Evolutionary conservation across 1,284 basidiomycete species (phyloP), one percentile per base, ranked within the genome.

Genomic region (Waitea zeae): DNA sequence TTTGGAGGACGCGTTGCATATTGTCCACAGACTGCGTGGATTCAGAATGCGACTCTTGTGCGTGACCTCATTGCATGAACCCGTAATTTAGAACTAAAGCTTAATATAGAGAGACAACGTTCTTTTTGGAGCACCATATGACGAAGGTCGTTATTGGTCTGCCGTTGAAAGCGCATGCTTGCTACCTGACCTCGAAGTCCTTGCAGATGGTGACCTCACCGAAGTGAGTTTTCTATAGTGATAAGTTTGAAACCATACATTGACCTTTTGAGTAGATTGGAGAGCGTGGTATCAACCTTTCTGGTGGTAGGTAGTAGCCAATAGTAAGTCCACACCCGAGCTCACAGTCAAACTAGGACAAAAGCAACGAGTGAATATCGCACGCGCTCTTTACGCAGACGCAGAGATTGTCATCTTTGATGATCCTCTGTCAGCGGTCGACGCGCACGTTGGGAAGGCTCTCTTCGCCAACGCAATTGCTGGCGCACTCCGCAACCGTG

Each of bases 21-120:
- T 34, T 68, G 65, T 35, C 55, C 62, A 14, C 72, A 76, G 46
- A 61, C 59, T 3, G 68, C 71, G 5, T 76, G 71, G 67, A 67
- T 72, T 40, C 62, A 81, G 50, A 46, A 45, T 34, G 6, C 14
- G 12, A 7, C 15, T 3, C 9, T 14, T 13, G n/a, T n/a, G n/a
- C n/a, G n/a, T 15, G n/a, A 32, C 20, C 15, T 15, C 15, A 17
- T 6, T 13, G n/a, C n/a, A n/a, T 33, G 17, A 31, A 19, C 6
- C 11, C 13, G 7, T 29, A 3, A 7, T 12, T 3, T 41, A 58
- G 70, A 81, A 81, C 50, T n/a, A n/a, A n/a, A n/a, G n/a, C n/a
- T n/a, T n/a, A n/a, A n/a, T n/a, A n/a, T n/a, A n/a, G n/a, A 62
- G 78, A 29, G 78, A 89, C 34, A 93, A 93, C 49, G 76, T 93